These are phyloP conservation scores for Aspergillus heteromorphus DNA, from an alignment of 495 filamentous ascomycete genomes.

Conservation along the genomic window DNA sequence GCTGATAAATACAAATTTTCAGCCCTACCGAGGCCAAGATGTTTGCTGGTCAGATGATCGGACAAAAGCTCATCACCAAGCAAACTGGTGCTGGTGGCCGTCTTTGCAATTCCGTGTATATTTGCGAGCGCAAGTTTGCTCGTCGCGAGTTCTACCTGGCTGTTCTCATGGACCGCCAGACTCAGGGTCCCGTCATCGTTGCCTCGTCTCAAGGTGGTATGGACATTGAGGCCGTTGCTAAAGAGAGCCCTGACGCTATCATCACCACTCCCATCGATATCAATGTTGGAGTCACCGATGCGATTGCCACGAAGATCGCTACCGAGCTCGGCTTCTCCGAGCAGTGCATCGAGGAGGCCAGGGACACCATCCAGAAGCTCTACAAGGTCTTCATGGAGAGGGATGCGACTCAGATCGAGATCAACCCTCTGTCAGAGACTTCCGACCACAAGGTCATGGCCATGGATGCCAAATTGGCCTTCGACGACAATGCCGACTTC, in stretches of 20 bases:
- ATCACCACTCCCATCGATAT: slow-evolving; percentile 89
- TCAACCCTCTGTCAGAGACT: slow-evolving; percentile 96
- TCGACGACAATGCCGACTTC: slow-evolving; percentile 98
- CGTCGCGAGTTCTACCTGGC: slow-evolving; percentile 98
- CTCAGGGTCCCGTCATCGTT: slow-evolving; percentile 90
- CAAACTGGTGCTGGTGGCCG: slow-evolving; percentile 91
- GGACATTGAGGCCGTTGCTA: slow-evolving; percentile 97
- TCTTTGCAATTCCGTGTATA: slow-evolving; percentile 93
- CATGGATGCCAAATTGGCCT: slow-evolving; percentile 97
- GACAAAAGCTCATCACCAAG: slow-evolving; percentile 98
- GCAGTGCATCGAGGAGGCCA: slow-evolving; percentile 92
- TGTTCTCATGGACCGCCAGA: slow-evolving; percentile 91
- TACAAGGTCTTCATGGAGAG: slow-evolving; percentile 98
- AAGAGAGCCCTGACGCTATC: slow-evolving; percentile 95
- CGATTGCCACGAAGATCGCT: slow-evolving; percentile 85
- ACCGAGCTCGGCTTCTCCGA: slow-evolving; percentile 92
- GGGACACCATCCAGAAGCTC: slow-evolving; percentile 93
- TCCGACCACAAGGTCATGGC: slow-evolving; percentile 94
- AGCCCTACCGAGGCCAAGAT: slow-evolving; percentile 85
- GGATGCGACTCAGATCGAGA: slow-evolving; percentile 98
- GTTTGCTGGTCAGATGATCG: slow-evolving; percentile 99
- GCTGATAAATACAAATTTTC: slow-evolving; percentile 16
- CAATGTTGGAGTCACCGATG: slow-evolving; percentile 89
- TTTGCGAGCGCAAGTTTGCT: slow-evolving; percentile 99
- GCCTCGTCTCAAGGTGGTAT: slow-evolving; percentile 97